phyloP scores from a whole-genome alignment of 1,139 yeast species.

The Saccharomyces hybrid region DNA sequence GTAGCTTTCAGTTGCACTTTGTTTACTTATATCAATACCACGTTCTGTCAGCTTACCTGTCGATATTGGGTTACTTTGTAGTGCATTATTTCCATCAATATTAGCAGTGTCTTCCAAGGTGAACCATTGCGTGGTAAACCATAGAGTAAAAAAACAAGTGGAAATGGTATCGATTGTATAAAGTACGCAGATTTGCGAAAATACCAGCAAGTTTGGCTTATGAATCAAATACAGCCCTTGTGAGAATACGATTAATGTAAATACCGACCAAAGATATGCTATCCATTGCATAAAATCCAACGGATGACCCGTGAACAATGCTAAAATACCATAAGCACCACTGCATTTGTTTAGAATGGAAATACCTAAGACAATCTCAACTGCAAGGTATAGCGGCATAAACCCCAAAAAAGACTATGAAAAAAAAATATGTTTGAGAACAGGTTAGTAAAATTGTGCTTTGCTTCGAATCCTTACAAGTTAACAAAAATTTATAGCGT shows the following conservation, averaged over 20 bases:
- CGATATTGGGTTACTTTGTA: conserved; percentile 7
- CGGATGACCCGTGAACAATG: conserved; percentile 85
- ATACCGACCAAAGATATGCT: conserved; percentile 58
- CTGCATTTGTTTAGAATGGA: conserved; percentile 83
- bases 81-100: conserved; percentile 8
- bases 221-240: conserved; percentile 48
- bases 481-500: neutral
- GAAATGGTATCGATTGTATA: conserved; percentile 61
- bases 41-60: conserved; percentile 7
- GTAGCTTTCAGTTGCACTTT: conserved; percentile 61
- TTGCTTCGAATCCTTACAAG: neutral
- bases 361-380: conserved; percentile 70
- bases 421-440: conserved; percentile 3
- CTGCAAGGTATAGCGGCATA: conserved; percentile 78
- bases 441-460: conserved; percentile 1
- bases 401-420: conserved; percentile 26
- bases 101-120: conserved; percentile 31
- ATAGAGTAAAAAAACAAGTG: conserved; percentile 61
- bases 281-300: conserved; percentile 78
- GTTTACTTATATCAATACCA: conserved; percentile 32
- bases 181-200: conserved; percentile 55
- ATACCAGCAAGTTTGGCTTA: conserved; percentile 41
- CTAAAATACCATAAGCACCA: conserved; percentile 79
- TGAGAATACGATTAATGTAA: conserved; percentile 58
- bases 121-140: conserved; percentile 75